Percentiles rank a stretch among this genome's conserved stretches.
Evolutionary conservation across 2,329 filamentous ascomycete genomes (phyloP).

Genomic region (Lecanosticta acicola): DNA sequence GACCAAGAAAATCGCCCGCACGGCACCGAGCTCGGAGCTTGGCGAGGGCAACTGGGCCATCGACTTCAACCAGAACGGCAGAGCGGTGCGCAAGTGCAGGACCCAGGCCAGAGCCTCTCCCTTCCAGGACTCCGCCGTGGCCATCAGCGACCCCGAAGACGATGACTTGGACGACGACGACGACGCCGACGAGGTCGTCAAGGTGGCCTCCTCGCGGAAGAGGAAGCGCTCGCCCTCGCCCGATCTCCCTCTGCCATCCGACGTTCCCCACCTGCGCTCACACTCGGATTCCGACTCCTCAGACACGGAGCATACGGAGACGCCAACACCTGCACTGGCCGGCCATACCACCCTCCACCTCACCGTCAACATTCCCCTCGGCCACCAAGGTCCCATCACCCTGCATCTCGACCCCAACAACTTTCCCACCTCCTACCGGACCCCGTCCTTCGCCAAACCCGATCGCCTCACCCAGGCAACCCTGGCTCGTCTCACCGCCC

Average conservation of each 20-base stretch:
- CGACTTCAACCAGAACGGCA: constrained; percentile 39
- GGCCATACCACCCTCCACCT: constrained; percentile 32
- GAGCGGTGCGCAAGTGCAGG: constrained; percentile 38
- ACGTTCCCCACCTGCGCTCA: constrained; percentile 14
- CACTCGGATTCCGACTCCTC: constrained; percentile 1
- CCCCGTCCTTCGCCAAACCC: background rate
- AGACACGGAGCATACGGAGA: background rate
- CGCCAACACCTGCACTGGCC: constrained; percentile 2
- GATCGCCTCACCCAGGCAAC: constrained; percentile 15
- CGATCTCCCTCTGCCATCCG: constrained; percentile 17
- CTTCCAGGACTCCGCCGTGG: constrained; percentile 37
- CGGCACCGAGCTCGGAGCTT: constrained; percentile 23
- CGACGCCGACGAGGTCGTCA: constrained; percentile 28
- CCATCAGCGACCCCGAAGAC: constrained; percentile 34
- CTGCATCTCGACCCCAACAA: constrained; percentile 36
- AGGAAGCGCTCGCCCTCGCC: constrained; percentile 29
- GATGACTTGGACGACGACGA: constrained; percentile 32
- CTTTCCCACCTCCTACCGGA: constrained; percentile 5
- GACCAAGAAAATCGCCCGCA: constrained; percentile 16
- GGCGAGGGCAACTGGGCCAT: constrained; percentile 25
- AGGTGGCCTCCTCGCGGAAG: constrained; percentile 22
- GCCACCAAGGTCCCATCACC: constrained; percentile 42
- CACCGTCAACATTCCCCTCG: constrained; percentile 43
- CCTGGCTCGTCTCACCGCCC: constrained; percentile 16
- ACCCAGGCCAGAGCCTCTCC: constrained; percentile 33